Evolutionary conservation across 2,329 filamentous ascomycete species (phyloP), one percentile per base, ranked within the genome.

Genomic region (Epicoccum nigrum): DNA sequence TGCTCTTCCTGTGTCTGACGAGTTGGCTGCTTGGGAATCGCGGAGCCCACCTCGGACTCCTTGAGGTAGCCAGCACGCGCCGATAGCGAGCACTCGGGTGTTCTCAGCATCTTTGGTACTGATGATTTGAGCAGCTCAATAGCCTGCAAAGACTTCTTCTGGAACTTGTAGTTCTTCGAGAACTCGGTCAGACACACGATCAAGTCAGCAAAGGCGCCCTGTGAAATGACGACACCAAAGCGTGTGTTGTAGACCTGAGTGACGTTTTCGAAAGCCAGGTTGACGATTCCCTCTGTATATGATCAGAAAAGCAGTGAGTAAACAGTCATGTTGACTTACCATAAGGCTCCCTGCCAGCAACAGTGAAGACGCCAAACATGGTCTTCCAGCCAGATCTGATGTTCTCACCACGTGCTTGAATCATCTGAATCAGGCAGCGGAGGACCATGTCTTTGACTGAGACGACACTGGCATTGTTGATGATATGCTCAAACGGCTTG

Each of bases 301-400:
- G 23, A 49, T 71, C 52, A 69, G 59, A 38, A 27, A 30, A n/a
- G 25, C 5, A 9, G 20, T 35, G 15, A 69, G 21, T 2, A 21
- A 34, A 4, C 9, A 13, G 3, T 17, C 2, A 5, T 4, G 8
- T 8, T 25, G 3, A 37, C 79, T 62, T 76, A 84, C 82, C 82
- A 69, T 96, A 92, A 13, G 89, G 90, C 69, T 97, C 95, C 55
- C 88, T 83, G 15, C 95, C 94, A 21, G 95, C 94, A 30, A 97
- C 92, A 1, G 93, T 97, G 69, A 99, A 99, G 23, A 97, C 93
- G 4, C 93, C 94, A 74, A 99, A 97, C 93, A 99, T 99, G 16
- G 95, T 97, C 70, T 94, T 88, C 94, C 94, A 99, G 4, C 94
- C 94, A 31, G 92, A 97, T 44, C 93, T 87, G 67, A 99, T 99